phyloP scores from a whole-genome alignment of 1,284 basidiomycete species.

The Quambalaria eucalypti region DNA sequence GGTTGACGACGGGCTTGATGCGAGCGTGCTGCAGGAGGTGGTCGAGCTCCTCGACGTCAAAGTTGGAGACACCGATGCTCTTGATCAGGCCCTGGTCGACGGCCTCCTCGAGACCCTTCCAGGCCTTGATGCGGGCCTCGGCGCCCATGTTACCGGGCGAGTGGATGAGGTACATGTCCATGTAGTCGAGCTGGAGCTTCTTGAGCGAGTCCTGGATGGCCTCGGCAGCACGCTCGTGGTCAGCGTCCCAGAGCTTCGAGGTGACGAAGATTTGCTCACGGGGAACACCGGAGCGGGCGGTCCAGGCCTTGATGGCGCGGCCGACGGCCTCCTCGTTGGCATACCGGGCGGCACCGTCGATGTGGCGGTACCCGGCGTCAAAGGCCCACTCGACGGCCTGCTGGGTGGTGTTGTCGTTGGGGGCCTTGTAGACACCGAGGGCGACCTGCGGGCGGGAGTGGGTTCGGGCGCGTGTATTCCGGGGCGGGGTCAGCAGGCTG shows the following conservation, averaged over 20 bases:
- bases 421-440: constrained; percentile 45
- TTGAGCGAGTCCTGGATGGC: constrained; percentile 45
- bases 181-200: constrained; percentile 42
- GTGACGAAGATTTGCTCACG: constrained; percentile 47
- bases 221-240: constrained; percentile 39
- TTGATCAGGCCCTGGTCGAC: constrained; percentile 44
- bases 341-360: constrained; percentile 44
- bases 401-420: constrained; percentile 44
- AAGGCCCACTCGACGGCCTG: constrained; percentile 45
- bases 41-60: constrained; percentile 44
- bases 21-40: constrained; percentile 37
- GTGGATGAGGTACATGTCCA: constrained; percentile 45
- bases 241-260: constrained; percentile 45
- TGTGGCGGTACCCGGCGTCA: constrained; percentile 45
- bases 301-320: constrained; percentile 41
- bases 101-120: constrained; percentile 43
- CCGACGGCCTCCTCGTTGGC: constrained; percentile 47
- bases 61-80: constrained; percentile 46
- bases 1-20: constrained; percentile 46
- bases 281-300: constrained; percentile 30
- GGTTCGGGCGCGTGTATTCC: too few species aligned
- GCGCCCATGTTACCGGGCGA: constrained; percentile 41
- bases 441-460: constrained; percentile 44
- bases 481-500: background rate
- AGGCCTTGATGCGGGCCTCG: constrained; percentile 38